Conservation (phyloP, 2,329 filamentous ascomycete genomes). For the Colletotrichum sp. region DNA sequence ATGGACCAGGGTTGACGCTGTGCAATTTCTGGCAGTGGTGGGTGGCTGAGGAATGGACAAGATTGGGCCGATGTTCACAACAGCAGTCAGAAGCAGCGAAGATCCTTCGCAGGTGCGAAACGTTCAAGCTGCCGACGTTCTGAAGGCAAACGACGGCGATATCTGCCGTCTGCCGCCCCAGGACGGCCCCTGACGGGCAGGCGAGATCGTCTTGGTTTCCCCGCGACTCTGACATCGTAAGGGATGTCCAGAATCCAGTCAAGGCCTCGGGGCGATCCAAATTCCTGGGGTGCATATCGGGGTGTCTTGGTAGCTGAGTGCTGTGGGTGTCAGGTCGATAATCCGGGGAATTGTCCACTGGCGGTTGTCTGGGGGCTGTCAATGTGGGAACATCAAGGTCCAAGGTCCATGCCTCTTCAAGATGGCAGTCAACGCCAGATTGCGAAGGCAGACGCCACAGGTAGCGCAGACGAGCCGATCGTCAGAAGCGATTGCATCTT, state of each 20-base stretch:
- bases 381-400: not conserved
- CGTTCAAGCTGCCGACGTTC: not conserved
- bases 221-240: not conserved
- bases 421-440: not conserved
- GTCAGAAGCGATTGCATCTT: not conserved
- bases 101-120: slow-evolving; percentile 5
- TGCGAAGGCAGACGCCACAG: not conserved
- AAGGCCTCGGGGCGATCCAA: not conserved
- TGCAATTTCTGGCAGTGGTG: not conserved
- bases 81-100: not conserved
- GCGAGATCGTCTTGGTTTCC: not conserved
- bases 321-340: not conserved
- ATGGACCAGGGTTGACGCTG: not conserved
- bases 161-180: not conserved
- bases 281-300: slow-evolving; percentile 11
- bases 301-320: not conserved
- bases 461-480: not conserved
- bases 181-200: not conserved
- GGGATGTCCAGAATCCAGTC: not conserved
- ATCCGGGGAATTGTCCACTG: not conserved
- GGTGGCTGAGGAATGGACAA: not conserved
- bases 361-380: not conserved
- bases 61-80: slow-evolving; percentile 5
- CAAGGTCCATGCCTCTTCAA: not conserved
- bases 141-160: not conserved